phyloP scores from a whole-genome alignment of 2,329 filamentous ascomycete species.

The Niveomyces coronatus region DNA sequence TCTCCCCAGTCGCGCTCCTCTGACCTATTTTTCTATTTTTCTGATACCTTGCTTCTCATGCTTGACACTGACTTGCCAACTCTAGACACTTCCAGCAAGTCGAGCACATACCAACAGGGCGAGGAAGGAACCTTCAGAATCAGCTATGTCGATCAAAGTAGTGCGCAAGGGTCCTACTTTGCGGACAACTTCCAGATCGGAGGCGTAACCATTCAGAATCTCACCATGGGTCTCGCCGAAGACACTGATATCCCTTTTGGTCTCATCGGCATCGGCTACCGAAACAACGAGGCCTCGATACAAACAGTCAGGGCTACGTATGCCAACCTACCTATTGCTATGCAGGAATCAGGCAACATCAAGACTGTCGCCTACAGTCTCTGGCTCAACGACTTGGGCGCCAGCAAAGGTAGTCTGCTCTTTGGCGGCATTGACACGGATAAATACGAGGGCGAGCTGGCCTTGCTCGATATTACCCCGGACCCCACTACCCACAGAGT shows the following conservation, averaged over 20 bases:
- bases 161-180: constrained; percentile 48
- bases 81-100: constrained; percentile 35
- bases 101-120: constrained; percentile 35
- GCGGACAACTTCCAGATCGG: constrained; percentile 46
- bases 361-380: constrained; percentile 60
- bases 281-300: constrained; percentile 37
- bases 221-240: constrained; percentile 49
- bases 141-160: constrained; percentile 50
- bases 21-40: neutral
- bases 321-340: constrained; percentile 52
- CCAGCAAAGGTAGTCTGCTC: constrained; percentile 59
- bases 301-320: constrained; percentile 27
- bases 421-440: constrained; percentile 74
- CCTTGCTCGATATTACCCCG: constrained; percentile 44
- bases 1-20: neutral
- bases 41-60: neutral
- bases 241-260: constrained; percentile 46
- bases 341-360: constrained; percentile 54
- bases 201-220: constrained; percentile 37
- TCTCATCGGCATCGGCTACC: constrained; percentile 51
- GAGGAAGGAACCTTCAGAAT: constrained; percentile 42
- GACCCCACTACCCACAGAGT: constrained; percentile 31
- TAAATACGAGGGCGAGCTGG: constrained; percentile 58
- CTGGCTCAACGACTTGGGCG: constrained; percentile 50
- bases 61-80: constrained; percentile 14